Base-by-base conservation (phyloP, 306 rosid species). In the Sicyos edulis region DNA sequence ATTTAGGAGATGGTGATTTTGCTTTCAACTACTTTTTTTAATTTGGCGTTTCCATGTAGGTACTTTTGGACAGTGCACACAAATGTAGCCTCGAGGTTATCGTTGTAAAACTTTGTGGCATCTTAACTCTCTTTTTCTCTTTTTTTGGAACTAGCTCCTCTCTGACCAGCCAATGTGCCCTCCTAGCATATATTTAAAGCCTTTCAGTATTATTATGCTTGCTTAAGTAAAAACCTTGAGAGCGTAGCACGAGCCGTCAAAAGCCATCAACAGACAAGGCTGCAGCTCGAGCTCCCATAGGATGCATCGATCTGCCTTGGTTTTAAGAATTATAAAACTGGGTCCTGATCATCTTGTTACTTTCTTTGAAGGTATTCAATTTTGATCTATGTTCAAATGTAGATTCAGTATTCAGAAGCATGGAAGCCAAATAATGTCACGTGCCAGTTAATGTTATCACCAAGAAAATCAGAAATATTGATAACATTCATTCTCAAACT, bases 271-370 rank as follows among this genome's bases (percentile, higher is more conserved):
- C 1, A 15, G 67, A 34, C 45, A 14, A 7, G 11, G 12, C 47
- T 60, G 21, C 67, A 15, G 47, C 67, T 29, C 22, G 45, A 15
- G 47, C 67, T 29, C 22, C 68, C 49, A 7, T 32, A 16, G 21
- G 19, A 7, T 58, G 61, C 13, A 10, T 26, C 12, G 7, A 29
- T 29, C 67, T 61, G 67, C 67, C 21, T 29, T 14, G 67, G 19
- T 15, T 61, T 61, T 32, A 61, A 29, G 45, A 2, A 3, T 15
- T 7, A 11, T 61, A 61, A 29, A 61, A 32, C 67, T 29, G 45
- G 66, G 65, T 59, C 67, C 16, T 9, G 67, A 61, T 7, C 67
- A 32, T 15, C 21, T 32, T 61, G 67, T 61, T 61, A 32, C 26
- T 4, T 13, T 11, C 3, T 59, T 59, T 13, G 34, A 56, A 21